Evolutionary conservation across 805 yeast genomes (phyloP).

Genomic region (Candida arabinofermentans): DNA sequence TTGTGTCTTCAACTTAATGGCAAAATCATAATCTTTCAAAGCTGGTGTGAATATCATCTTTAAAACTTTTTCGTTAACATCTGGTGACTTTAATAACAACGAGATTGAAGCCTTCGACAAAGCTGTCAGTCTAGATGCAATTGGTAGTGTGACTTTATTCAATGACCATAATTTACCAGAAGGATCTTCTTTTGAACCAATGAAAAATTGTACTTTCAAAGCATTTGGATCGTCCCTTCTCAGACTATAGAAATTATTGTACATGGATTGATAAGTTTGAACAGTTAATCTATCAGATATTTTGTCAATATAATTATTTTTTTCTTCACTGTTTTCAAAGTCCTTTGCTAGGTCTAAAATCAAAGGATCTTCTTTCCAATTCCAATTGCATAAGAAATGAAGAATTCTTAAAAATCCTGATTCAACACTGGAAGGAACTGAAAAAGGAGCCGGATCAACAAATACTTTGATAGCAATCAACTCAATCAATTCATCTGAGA

Average conservation of each 20-base stretch:
- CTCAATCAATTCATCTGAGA: constrained; percentile 78
- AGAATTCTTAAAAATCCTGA: constrained; percentile 78
- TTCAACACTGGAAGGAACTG: constrained; percentile 71
- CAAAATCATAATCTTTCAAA: constrained; percentile 78
- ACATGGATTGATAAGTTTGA: constrained; percentile 57
- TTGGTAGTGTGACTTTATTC: constrained; percentile 50
- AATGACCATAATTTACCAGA: constrained; percentile 76
- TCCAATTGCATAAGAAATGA: constrained; percentile 75
- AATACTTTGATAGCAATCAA: constrained; percentile 79
- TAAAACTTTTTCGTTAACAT: constrained; percentile 34
- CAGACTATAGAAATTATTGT: constrained; percentile 59
- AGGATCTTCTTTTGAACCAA: constrained; percentile 81
- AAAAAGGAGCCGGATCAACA: constrained; percentile 83
- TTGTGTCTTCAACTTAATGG: constrained; percentile 49
- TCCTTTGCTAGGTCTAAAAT: constrained; percentile 70
- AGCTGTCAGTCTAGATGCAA: constrained; percentile 85
- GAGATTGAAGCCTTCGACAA: constrained; percentile 72
- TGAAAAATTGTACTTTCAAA: constrained; percentile 70
- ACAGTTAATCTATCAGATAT: constrained; percentile 60
- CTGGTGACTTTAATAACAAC: constrained; percentile 39
- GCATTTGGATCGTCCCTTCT: constrained; percentile 82
- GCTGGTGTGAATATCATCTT: constrained; percentile 75
- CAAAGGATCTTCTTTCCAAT: constrained; percentile 88
- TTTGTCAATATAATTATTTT: constrained; percentile 34
- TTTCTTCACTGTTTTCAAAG: constrained; percentile 23